phyloP scores from a whole-genome alignment of 2,329 filamentous ascomycete species.

The Fusarium palustre region DNA sequence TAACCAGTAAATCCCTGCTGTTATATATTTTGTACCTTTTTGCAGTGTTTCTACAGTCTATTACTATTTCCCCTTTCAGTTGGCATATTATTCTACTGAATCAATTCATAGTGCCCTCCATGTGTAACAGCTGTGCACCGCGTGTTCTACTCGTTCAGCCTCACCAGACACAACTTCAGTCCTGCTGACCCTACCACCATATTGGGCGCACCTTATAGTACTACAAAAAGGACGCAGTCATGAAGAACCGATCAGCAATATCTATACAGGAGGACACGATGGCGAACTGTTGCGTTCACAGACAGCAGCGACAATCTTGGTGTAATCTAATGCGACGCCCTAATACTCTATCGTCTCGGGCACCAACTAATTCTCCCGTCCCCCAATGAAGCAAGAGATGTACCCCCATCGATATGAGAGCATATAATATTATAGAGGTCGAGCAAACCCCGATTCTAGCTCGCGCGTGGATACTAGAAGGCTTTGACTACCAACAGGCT shows the following conservation, averaged over 20 bases:
- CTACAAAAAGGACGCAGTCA: rapidly evolving
- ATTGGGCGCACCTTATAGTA: too few species aligned
- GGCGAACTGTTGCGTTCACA: not conserved
- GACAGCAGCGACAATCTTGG: not conserved
- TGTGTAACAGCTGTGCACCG: not conserved
- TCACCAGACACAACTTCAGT: not conserved
- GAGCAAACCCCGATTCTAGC: not conserved
- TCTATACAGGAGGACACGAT: not conserved
- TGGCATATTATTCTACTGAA: too few species aligned
- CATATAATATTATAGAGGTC: not conserved
- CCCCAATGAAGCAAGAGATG: not conserved
- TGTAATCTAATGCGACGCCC: not conserved
- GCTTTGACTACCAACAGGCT: not conserved
- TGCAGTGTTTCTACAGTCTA: too few species aligned
- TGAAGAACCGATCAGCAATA: rapidly evolving
- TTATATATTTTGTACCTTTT: not conserved
- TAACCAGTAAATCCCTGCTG: too few species aligned
- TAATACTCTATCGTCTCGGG: not conserved
- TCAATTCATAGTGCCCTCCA: not conserved
- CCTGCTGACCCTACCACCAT: not conserved
- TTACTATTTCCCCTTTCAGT: too few species aligned
- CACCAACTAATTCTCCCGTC: too few species aligned
- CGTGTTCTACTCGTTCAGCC: rapidly evolving
- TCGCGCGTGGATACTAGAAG: not conserved
- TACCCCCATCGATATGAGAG: not conserved